Conservation (phyloP, 345 rosid genomes). For the Populus alba region DNA sequence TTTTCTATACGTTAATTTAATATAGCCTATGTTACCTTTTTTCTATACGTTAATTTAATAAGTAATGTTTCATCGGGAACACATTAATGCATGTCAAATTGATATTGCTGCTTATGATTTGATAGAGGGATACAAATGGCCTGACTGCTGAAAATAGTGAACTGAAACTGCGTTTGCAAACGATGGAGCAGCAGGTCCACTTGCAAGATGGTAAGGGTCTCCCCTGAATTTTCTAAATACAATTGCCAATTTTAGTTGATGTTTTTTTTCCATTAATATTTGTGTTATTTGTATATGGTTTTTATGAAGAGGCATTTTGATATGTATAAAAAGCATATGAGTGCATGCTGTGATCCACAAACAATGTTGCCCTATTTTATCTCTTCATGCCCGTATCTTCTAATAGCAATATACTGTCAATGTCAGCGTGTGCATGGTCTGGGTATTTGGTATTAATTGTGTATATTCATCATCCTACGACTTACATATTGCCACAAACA, state of each 20-base stretch:
- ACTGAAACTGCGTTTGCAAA: slow-evolving; percentile 79
- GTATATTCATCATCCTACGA: background rate
- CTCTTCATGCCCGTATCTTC: background rate
- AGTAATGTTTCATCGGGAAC: background rate
- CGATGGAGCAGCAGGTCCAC: slow-evolving; percentile 84
- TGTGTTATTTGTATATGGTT: background rate
- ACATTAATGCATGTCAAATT: background rate
- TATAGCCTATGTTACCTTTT: background rate
- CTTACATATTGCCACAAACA: background rate
- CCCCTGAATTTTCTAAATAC: background rate
- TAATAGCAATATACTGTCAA: background rate
- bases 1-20: background rate
- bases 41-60: background rate
- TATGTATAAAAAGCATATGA: background rate
- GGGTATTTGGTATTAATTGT: background rate
- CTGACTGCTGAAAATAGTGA: slow-evolving; percentile 79
- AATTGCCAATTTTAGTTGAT: background rate
- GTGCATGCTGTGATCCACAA: background rate
- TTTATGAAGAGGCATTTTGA: background rate
- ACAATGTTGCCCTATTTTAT: background rate
- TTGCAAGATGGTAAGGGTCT: slow-evolving; percentile 78
- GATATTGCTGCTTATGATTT: slow-evolving; percentile 4
- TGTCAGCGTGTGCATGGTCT: background rate
- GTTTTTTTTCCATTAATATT: background rate
- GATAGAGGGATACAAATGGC: slow-evolving; percentile 82